Evolutionary conservation across 2,329 filamentous ascomycete genomes (phyloP), one percentile per base, ranked within the genome.

Genomic region (Colletotrichum acutatum): DNA sequence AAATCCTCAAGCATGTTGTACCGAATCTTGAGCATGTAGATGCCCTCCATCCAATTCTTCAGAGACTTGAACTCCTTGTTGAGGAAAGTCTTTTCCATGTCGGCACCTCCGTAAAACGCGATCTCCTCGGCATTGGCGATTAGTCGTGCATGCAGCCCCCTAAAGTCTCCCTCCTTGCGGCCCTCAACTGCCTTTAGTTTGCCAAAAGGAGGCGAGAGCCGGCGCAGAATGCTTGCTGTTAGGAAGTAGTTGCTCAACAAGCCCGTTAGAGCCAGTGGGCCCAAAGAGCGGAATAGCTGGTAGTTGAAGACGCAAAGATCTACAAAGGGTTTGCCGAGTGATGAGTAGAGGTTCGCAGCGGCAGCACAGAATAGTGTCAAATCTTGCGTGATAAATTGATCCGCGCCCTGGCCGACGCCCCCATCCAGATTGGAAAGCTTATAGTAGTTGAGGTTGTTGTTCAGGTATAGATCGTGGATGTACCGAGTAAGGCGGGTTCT

Each of bases 1-100:
- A 99, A 98, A 81, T 99, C 97, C 81, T 99, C 97, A 0, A 99
- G 91, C 86, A 99, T 99, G 81, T 98, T 99, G 86, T 99, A 99
- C 19, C 95, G 92, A 76, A 99, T 98, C 83, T 98, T 98, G 76
- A 98, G 91, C 82, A 95, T 95, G 84, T 99, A 99, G 76, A 99
- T 98, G 57, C 94, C 93, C 81, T 99, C 97, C 96, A 99, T 98
- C 94, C 95, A 98, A 75, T 90, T 92, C 82, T 97, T 97, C 32
- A 99, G 87, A 59, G 96, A 97, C 81, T 93, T 94, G 86, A 98
- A 99, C 77, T 97, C 95, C 79, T 91, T 93, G 78, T 97, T 95
- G 11, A 99, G 86, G 81, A 98, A 97, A 2, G 94, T 91, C 83
- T 97, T 97, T 82, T 99, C 97, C 86, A 97, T 98, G 62, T 97